A percentile compares a stretch with the other conserved stretches of the same genome.
Conservation (phyloP, 1,139 yeast species). For the Pichia sp. region DNA sequence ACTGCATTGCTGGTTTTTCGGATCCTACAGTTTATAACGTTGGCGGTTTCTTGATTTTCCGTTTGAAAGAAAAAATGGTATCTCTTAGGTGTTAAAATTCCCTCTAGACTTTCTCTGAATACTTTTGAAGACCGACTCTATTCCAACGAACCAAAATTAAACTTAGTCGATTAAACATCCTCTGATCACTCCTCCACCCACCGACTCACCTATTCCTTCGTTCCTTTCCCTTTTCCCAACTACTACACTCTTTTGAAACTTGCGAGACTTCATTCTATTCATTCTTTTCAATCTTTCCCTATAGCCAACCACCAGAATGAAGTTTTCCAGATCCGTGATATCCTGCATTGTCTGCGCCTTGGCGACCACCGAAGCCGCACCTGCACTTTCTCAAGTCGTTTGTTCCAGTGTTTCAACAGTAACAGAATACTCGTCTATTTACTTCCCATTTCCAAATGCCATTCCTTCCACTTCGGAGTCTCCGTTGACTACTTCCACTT, state of each 20-base stretch:
- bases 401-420: constrained; percentile 1
- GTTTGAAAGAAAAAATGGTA: no score
- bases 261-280: not conserved
- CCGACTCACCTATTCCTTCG: not conserved
- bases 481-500: constrained; percentile 5
- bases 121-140: no score
- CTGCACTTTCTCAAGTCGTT: not conserved
- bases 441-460: constrained; percentile 8
- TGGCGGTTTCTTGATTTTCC: no score
- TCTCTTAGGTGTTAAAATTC: no score
- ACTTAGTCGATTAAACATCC: no score
- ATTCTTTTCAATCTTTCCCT: not conserved
- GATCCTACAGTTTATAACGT: no score
- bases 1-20: no score
- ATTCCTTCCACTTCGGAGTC: constrained; percentile 2
- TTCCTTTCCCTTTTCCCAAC: not conserved
- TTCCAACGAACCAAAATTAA: no score
- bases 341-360: constrained; percentile 1
- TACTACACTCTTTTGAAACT: not conserved
- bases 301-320: constrained; percentile 1
- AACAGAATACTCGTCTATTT: constrained; percentile 4
- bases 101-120: no score
- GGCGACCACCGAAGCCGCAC: constrained; percentile 7
- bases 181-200: no score
- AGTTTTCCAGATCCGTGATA: constrained; percentile 4